These are phyloP conservation scores for Leucocoprinus sp. DNA, from an alignment of 768 basidiomycete species.

Conservation along the genomic window DNA sequence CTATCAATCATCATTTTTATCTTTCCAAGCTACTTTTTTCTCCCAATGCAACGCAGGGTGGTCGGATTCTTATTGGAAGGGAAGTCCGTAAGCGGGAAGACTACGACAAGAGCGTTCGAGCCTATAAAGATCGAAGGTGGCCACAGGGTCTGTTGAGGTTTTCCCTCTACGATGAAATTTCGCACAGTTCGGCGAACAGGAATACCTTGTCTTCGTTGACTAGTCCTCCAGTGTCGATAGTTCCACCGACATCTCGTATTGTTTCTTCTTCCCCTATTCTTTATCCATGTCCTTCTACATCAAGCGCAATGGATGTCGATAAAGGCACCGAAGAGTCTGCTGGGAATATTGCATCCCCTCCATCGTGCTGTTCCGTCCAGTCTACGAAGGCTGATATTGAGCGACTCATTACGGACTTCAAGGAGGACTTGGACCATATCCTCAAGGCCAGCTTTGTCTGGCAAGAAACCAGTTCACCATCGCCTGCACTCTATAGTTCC, in stretches of 20 bases:
- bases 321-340: conserved; percentile 14
- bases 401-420: conserved; percentile 15
- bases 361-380: conserved; percentile 15
- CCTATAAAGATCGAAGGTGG: conserved; percentile 45
- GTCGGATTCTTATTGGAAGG: conserved; percentile 52
- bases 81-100: conserved; percentile 54
- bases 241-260: conserved; percentile 20
- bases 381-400: conserved; percentile 18
- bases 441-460: conserved; percentile 2
- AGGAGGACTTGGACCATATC: conserved; percentile 13
- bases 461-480: neutral
- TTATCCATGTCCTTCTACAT: conserved; percentile 20
- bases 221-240: conserved; percentile 14
- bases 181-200: conserved; percentile 25
- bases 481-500: conserved; percentile 7
- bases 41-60: conserved; percentile 42
- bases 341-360: conserved; percentile 15
- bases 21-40: conserved; percentile 66
- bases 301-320: conserved; percentile 13
- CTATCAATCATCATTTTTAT: conserved; percentile 49
- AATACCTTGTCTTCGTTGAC: conserved; percentile 5
- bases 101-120: conserved; percentile 42
- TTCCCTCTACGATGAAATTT: conserved; percentile 45
- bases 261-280: conserved; percentile 29
- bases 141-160: conserved; percentile 55